phyloP scores from a whole-genome alignment of 164 flowering plant species.

The Umbilicus rupestris region DNA sequence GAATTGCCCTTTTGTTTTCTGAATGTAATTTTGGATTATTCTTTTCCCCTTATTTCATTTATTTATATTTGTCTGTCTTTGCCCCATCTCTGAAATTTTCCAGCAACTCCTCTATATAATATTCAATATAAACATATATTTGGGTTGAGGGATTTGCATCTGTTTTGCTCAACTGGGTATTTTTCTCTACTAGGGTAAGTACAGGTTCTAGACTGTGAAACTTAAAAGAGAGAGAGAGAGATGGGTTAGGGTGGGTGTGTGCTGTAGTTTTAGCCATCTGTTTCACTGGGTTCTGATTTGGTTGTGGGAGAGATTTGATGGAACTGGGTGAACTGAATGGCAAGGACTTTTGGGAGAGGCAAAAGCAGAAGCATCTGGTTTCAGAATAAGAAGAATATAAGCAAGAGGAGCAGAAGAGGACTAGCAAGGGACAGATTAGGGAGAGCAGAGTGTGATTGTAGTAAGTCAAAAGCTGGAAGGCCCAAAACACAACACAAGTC shows the following conservation, averaged over 20 bases:
- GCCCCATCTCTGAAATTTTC: too few species aligned
- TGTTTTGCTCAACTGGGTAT: slow-evolving; percentile 9
- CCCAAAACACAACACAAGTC: slow-evolving; percentile 35
- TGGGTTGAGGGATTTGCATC: slow-evolving; percentile 2
- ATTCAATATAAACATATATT: background rate
- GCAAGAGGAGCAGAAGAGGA: background rate
- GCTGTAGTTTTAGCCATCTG: background rate
- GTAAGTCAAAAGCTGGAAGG: slow-evolving; percentile 51
- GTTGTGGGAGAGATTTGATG: background rate
- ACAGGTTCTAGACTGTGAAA: background rate
- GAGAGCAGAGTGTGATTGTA: background rate
- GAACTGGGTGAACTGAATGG: slow-evolving; percentile 8
- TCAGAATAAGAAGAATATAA: background rate
- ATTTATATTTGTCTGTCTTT: background rate
- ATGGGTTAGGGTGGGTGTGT: slow-evolving; percentile 6
- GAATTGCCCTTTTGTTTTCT: background rate
- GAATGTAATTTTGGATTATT: background rate
- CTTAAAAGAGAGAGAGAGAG: background rate
- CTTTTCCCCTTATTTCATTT: background rate
- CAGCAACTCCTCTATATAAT: background rate
- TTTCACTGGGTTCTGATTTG: background rate
- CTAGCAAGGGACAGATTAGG: background rate
- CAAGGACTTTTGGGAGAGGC: slow-evolving; percentile 31
- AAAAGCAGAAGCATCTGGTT: slow-evolving; percentile 5
- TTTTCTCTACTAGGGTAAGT: slow-evolving; percentile 18